These are phyloP conservation scores for Neofusicoccum sp. DNA, from an alignment of 2,329 filamentous ascomycete species.

Conservation along the genomic window DNA sequence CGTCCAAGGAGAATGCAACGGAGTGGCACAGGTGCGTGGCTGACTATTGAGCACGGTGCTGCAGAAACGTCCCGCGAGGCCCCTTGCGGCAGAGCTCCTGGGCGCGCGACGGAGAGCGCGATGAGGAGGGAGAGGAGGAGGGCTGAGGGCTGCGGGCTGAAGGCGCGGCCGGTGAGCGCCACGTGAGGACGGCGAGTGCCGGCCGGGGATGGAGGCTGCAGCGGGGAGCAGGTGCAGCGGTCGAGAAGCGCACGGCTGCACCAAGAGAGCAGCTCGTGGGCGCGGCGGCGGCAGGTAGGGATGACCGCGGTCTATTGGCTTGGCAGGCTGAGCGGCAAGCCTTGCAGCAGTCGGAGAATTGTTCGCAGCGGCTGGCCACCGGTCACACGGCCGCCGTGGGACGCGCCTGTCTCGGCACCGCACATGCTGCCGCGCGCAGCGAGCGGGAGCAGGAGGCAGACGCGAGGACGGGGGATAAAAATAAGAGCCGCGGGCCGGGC, in stretches of 20 bases:
- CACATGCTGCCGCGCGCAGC: neutral
- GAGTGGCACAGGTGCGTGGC: constrained; percentile 7
- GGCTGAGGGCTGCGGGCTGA: neutral
- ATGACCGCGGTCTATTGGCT: constrained; percentile 8
- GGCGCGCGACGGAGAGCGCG: neutral
- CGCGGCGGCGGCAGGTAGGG: neutral
- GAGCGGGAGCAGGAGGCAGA: neutral
- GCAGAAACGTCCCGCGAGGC: constrained; percentile 3
- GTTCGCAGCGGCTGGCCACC: neutral
- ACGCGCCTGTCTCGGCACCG: constrained; percentile 6
- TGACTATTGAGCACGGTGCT: constrained; percentile 5
- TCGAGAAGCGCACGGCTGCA: neutral
- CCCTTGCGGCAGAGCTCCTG: neutral
- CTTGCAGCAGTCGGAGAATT: constrained; percentile 8
- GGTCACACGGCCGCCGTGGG: neutral
- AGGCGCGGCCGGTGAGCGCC: neutral
- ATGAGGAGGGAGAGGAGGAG: neutral
- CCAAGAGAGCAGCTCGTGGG: constrained; percentile 1
- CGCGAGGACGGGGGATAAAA: too few relatives aligned
- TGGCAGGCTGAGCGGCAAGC: constrained; percentile 2
- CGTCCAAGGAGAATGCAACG: neutral
- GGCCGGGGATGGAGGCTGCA: neutral
- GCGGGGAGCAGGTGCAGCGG: neutral
- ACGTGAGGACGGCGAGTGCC: neutral
- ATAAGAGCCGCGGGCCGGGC: too few relatives aligned